Percentiles rank a stretch among this genome's conserved stretches.
Evolutionary conservation across 805 yeast species (phyloP).

Genomic region (Lipomyces sp.): DNA sequence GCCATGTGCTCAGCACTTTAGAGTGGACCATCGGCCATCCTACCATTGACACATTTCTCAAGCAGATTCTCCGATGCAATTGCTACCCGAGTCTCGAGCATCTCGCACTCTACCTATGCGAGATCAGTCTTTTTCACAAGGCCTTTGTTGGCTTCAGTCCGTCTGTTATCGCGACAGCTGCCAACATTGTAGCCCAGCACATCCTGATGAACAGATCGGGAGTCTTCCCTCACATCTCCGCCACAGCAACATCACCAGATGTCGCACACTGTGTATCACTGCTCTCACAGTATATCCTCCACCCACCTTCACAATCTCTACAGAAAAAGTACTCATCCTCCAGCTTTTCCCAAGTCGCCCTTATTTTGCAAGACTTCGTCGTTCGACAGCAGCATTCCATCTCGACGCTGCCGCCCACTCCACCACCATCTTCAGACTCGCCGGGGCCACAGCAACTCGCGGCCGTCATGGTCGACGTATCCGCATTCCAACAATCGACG

Average conservation of each 20-base stretch:
- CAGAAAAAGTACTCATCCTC: slow-evolving; percentile 47
- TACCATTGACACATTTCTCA: slow-evolving; percentile 54
- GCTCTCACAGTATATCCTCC: slow-evolving; percentile 45
- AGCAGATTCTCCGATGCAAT: slow-evolving; percentile 31
- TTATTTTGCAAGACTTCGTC: slow-evolving; percentile 37
- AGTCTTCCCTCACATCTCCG: not conserved
- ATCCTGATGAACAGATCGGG: slow-evolving; percentile 26
- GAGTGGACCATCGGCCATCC: slow-evolving; percentile 77
- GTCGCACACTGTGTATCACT: slow-evolving; percentile 45
- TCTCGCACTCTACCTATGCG: slow-evolving; percentile 47
- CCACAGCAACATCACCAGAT: slow-evolving; percentile 20
- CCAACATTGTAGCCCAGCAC: slow-evolving; percentile 46
- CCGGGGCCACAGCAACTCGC: not conserved
- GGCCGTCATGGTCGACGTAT: slow-evolving; percentile 4
- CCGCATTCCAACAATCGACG: not conserved
- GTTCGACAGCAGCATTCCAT: slow-evolving; percentile 29
- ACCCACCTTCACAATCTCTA: slow-evolving; percentile 46
- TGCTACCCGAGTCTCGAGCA: slow-evolving; percentile 36
- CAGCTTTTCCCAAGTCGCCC: slow-evolving; percentile 34
- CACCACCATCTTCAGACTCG: slow-evolving; percentile 30
- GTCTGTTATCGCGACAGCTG: slow-evolving; percentile 46
- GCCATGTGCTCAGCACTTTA: slow-evolving; percentile 70
- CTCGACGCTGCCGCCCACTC: slow-evolving; percentile 32
- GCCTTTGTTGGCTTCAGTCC: slow-evolving; percentile 43
- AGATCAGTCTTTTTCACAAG: slow-evolving; percentile 45